These are phyloP conservation scores for Sugiyamaella paludigena DNA, from an alignment of 1,139 yeast genomes.

Conservation along the genomic window DNA sequence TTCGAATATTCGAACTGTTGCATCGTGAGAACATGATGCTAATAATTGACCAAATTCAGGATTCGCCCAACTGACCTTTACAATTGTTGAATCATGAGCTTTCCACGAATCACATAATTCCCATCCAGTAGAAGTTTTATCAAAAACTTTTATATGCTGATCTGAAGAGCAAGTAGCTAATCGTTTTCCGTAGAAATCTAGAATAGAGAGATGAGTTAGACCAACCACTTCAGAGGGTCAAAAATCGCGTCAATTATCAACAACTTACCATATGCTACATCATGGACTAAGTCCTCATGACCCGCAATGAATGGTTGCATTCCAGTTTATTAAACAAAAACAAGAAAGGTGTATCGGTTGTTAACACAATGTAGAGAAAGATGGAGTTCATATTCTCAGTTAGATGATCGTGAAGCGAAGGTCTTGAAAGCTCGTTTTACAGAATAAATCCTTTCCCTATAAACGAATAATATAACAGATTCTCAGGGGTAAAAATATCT, in stretches of 20 bases:
- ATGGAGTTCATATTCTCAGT: no score
- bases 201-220: neutral
- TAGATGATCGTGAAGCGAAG: no score
- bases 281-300: slow-evolving; percentile 88
- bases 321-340: no score
- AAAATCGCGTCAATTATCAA: neutral
- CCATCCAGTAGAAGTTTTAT: slow-evolving; percentile 62
- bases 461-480: no score
- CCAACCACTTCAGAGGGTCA: no score
- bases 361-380: no score
- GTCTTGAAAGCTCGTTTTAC: no score
- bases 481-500: no score
- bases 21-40: slow-evolving; percentile 86
- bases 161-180: slow-evolving; percentile 92
- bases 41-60: slow-evolving; percentile 88
- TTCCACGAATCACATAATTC: slow-evolving; percentile 82
- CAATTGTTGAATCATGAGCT: slow-evolving; percentile 89
- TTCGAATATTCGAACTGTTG: slow-evolving; percentile 87
- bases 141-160: slow-evolving; percentile 86
- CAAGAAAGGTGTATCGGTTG: no score
- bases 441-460: no score
- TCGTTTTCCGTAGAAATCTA: slow-evolving; percentile 74
- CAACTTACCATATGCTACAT: slow-evolving; percentile 65
- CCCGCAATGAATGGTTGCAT: slow-evolving; percentile 78
- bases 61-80: slow-evolving; percentile 85